Evolutionary conservation across 805 yeast genomes (phyloP), one percentile per base, ranked within the genome.

Genomic region (Saturnispora gosingensis): DNA sequence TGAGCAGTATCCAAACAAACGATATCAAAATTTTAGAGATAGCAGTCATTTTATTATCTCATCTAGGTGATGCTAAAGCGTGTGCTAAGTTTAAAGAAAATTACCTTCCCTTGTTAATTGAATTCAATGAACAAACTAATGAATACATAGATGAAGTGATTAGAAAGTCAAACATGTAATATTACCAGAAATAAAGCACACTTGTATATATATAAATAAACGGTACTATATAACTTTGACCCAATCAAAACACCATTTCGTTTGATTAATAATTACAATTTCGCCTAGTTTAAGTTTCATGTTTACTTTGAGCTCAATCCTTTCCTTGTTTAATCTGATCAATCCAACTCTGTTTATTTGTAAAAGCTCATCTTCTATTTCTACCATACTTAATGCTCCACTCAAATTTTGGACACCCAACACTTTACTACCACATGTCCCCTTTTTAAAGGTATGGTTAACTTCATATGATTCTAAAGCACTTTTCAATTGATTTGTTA

Each of bases 241-340:
- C 61, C 61, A 58, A 35, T 56, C 45, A 32, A 51, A 50, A 36
- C 50, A 56, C 54, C 58, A 54, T 20, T 44, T 44, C 9, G 56
- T 35, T 10, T 43, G 39, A 15, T 38, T 43, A 25, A 43, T 5
- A 27, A 4, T 24, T 24, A 43, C 15, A 22, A 51, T 40, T 32
- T 54, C 54, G 9, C 55, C 54, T 6, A 58, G 42, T 10, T 39
- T 15, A 20, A 58, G 40, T 16, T 3, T 35, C 48, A 56, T 54
- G 10, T 54, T 55, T 20, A 25, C 7, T 30, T 49, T 52, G 2
- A 58, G 10, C 4, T 53, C 54, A 30, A 58, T 36, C 54, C 56
- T 50, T 15, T 51, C 53, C 18, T 51, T 55, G 45, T 51, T 52
- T 34, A 56, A 48, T 25, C 52, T 47, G 10, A 55, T 43, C 8